Base-by-base conservation (phyloP, 768 basidiomycete species). In the Serendipita sp. region DNA sequence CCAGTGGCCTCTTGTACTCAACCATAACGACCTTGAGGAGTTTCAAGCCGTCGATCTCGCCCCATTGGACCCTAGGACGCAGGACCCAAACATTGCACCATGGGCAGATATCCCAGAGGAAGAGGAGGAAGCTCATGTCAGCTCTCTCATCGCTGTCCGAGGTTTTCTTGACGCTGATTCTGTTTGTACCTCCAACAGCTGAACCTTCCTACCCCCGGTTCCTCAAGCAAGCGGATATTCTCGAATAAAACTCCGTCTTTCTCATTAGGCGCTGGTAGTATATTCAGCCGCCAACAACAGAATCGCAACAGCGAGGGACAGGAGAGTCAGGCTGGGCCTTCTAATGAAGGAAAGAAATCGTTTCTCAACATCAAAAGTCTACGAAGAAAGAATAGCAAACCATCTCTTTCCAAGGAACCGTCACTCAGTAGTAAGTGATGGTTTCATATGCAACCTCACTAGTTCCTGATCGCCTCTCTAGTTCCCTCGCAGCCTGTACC, bases 341-440 rank as follows among this genome's bases (percentile, higher is more conserved):
- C 16, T 4, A 60, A 18, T 35, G 56, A 60, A 35, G 35, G 34
- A 24, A 60, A 60, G 56, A 60, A 60, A 30, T 60, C 56, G 28
- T 60, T 60, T 32, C 56, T 60, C 24, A 35, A 35, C 28, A 28
- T 60, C 56, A 60, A 60, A n/a, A 35, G 28, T 32, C 37, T 60
- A 8, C 56, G 56, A n/a, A 60, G 56, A 37, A 60, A 60, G 56
- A 60, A 60, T 18, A 60, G 56, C 0, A 60, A 60, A 38, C 56
- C 56, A n/a, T 60, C 56, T 30, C 37, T 60, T 34, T 24, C 56
- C 10, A 60, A 60, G 56, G 56, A 60, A 60, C 16, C 56, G 16
- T 16, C 56, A 30, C 35, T 60, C 8, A 38, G 30, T 37, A 35
- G 56, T 60, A 28, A 60, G 37, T 32, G 16, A n/a, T 32, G 28